phyloP scores from a whole-genome alignment of 306 rosid species.

The Fragaria vesca region DNA sequence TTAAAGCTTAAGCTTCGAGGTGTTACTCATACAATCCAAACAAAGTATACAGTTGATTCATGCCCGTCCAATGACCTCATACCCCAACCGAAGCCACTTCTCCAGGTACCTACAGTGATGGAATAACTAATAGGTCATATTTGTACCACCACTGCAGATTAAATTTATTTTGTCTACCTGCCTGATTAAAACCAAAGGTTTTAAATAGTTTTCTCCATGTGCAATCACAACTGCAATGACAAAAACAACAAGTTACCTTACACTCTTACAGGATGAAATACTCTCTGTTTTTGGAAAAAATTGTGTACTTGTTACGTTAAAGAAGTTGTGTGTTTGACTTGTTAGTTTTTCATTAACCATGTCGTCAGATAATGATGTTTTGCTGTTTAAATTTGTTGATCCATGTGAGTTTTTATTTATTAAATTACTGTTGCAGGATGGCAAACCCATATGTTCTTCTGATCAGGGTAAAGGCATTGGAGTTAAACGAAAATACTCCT shows the following conservation, averaged over 20 bases:
- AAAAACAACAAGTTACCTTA: neutral
- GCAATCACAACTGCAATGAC: slow-evolving; percentile 4
- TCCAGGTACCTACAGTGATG: slow-evolving; percentile 25
- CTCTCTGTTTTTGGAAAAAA: neutral
- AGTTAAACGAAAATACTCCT: slow-evolving; percentile 16
- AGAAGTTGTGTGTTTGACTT: neutral
- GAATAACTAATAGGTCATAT: slow-evolving; percentile 11
- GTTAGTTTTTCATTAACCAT: neutral
- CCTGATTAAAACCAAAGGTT: neutral
- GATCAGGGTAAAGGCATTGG: slow-evolving; percentile 21
- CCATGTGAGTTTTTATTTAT: neutral
- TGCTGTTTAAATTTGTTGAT: neutral
- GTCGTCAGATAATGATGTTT: neutral
- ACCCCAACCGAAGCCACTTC: slow-evolving; percentile 16
- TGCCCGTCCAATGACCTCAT: neutral
- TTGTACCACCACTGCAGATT: neutral
- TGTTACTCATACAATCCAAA: slow-evolving; percentile 37
- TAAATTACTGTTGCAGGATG: slow-evolving; percentile 29
- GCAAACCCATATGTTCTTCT: slow-evolving; percentile 11
- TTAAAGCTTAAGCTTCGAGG: slow-evolving; percentile 46
- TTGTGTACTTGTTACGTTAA: neutral
- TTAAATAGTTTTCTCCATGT: neutral
- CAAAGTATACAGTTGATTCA: slow-evolving; percentile 19
- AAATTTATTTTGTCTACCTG: neutral
- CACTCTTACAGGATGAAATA: neutral